Percentiles rank a stretch among this genome's conserved stretches.
Evolutionary conservation across 371 early-diverging fungal species (phyloP).

Genomic region (Mortierella sp.): DNA sequence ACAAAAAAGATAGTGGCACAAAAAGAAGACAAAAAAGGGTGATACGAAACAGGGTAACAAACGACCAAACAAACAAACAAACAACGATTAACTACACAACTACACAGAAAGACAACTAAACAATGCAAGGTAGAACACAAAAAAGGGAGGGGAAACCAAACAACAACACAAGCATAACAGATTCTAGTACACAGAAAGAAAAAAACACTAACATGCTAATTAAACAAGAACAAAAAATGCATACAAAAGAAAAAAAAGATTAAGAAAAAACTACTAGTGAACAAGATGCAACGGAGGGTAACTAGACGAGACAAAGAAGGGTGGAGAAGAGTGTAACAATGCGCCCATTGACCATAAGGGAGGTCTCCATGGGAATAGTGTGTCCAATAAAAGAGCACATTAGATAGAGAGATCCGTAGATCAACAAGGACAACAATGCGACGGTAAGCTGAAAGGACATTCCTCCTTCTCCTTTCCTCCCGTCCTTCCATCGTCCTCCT

Average conservation of each 20-base stretch:
- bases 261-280: slow-evolving; percentile 2
- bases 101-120: background rate
- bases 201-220: background rate
- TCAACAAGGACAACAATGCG: background rate
- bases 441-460: background rate
- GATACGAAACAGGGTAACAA: slow-evolving; percentile 5
- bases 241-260: background rate
- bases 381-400: background rate
- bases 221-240: slow-evolving; percentile 3
- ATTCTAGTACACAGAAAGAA: slow-evolving; percentile 1
- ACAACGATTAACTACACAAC: background rate
- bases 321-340: background rate
- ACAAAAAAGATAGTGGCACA: slow-evolving; percentile 8
- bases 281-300: background rate
- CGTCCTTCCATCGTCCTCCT: background rate
- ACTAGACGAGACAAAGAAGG: background rate
- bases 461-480: background rate
- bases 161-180: background rate
- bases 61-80: background rate
- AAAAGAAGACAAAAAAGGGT: slow-evolving; percentile 4
- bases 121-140: background rate
- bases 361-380: background rate
- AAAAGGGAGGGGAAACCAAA: background rate
- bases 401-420: background rate
- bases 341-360: background rate